These are phyloP conservation scores for Trichoderma simmonsii DNA, from an alignment of 2,329 filamentous ascomycete genomes.

Conservation along the genomic window DNA sequence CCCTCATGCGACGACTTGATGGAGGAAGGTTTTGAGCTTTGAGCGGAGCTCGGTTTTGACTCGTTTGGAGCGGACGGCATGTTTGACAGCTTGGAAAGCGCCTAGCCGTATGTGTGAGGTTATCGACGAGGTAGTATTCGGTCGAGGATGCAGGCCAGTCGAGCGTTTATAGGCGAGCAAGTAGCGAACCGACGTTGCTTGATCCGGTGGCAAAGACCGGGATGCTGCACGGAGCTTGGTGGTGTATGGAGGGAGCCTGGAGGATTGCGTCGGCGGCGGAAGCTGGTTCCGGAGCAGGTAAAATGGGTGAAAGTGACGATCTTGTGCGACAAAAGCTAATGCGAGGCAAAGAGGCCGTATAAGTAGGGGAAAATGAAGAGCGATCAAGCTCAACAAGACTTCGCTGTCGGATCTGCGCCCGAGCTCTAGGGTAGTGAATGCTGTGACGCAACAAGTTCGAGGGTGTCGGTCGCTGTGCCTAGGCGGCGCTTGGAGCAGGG, in stretches of 20 bases:
- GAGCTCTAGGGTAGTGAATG: background rate
- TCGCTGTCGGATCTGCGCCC: background rate
- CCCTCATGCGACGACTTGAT: slow-evolving; percentile 49
- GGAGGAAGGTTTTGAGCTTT: slow-evolving; percentile 49
- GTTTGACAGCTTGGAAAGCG: slow-evolving; percentile 20
- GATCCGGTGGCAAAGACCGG: slow-evolving; percentile 9
- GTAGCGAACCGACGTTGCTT: background rate
- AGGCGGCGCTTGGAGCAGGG: background rate
- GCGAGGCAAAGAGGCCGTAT: background rate
- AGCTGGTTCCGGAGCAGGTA: slow-evolving; percentile 10
- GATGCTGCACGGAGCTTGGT: slow-evolving; percentile 6
- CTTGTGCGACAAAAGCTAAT: background rate
- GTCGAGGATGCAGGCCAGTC: background rate
- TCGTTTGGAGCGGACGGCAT: slow-evolving; percentile 34
- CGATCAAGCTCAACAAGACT: background rate
- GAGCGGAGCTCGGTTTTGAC: slow-evolving; percentile 40
- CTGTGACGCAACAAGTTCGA: background rate
- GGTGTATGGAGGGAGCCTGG: slow-evolving; percentile 7
- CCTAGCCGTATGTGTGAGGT: background rate
- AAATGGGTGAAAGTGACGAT: background rate
- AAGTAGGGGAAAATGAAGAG: background rate
- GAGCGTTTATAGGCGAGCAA: background rate
- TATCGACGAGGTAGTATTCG: background rate
- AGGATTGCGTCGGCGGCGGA: slow-evolving; percentile 9
- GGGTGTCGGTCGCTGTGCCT: background rate